Percentiles rank a stretch among this genome's conserved stretches.
Evolutionary conservation across 495 filamentous ascomycete species (phyloP).

Genomic region (Xylaria cubensis): DNA sequence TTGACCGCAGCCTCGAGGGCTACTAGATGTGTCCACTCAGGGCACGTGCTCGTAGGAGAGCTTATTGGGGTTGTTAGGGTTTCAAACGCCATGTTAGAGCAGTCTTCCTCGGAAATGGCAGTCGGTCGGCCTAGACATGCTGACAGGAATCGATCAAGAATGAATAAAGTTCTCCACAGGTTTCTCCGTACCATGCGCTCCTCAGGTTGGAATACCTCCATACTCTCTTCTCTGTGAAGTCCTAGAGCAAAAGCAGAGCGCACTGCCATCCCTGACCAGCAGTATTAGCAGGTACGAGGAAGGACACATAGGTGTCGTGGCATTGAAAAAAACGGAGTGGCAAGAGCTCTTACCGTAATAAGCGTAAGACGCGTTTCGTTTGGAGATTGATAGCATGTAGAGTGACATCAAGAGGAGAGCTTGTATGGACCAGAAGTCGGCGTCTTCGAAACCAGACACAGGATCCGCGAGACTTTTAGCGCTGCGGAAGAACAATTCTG

Average conservation of each 20-base stretch:
- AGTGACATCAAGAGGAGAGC: conserved; percentile 66
- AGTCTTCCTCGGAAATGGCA: conserved; percentile 67
- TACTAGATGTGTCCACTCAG: conserved; percentile 36
- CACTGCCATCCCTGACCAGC: conserved; percentile 63
- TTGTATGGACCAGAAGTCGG: conserved; percentile 68
- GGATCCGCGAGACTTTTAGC: conserved; percentile 63
- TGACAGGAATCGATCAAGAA: conserved; percentile 67
- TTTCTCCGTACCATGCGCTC: conserved; percentile 58
- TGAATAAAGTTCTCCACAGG: conserved; percentile 66
- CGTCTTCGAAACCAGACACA: conserved; percentile 65
- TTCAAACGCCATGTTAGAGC: conserved; percentile 56
- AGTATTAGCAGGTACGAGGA: conserved; percentile 25
- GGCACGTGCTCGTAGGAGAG: conserved; percentile 27
- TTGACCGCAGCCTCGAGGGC: conserved; percentile 62
- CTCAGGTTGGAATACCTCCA: conserved; percentile 54
- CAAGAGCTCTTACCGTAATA: conserved; percentile 55
- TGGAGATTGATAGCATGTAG: conserved; percentile 64
- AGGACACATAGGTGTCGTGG: not conserved
- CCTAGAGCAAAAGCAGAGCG: conserved; percentile 66
- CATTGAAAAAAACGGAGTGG: not conserved
- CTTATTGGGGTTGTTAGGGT: conserved; percentile 34
- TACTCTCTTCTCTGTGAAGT: conserved; percentile 66
- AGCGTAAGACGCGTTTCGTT: conserved; percentile 65
- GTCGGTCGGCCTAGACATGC: conserved; percentile 65
- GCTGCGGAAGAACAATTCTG: conserved; percentile 65